Percentiles rank a stretch among this genome's conserved stretches.
Evolutionary conservation across 2,329 filamentous ascomycete species (phyloP).

Genomic region (Chalara sp.): DNA sequence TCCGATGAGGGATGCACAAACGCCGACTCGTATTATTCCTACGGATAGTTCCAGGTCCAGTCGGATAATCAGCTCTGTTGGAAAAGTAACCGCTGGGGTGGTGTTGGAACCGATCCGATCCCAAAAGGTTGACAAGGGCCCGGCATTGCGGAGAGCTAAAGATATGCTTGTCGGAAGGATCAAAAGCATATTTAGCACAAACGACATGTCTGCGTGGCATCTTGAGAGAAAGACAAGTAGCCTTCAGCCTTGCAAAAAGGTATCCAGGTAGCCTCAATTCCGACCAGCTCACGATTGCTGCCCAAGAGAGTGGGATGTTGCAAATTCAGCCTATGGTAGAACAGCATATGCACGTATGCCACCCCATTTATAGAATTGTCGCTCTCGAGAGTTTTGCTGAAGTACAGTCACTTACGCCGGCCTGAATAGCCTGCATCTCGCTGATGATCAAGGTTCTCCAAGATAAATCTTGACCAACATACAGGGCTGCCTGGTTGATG

Average conservation of each 20-base stretch:
- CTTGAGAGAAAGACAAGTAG: background rate
- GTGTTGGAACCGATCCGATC: background rate
- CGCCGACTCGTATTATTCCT: background rate
- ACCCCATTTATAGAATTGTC: no score
- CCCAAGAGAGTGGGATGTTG: conserved; percentile 9
- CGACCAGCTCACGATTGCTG: conserved; percentile 23
- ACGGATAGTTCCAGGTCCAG: background rate
- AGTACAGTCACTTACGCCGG: no score
- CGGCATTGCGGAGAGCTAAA: background rate
- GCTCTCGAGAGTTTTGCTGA: no score
- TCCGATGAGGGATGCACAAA: no score
- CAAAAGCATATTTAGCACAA: background rate
- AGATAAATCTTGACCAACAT: no score
- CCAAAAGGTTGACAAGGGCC: background rate
- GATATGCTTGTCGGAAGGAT: background rate
- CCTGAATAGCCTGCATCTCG: no score
- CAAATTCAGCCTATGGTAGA: no score
- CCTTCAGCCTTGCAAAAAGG: background rate
- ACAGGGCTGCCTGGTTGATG: no score
- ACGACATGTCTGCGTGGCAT: background rate
- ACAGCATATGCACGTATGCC: no score
- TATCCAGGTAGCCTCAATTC: background rate
- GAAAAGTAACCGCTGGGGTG: background rate
- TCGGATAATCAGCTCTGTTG: background rate
- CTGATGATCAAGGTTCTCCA: no score